These are phyloP conservation scores for Puccinia brachypodii DNA, from an alignment of 1,284 basidiomycete genomes.

Conservation along the genomic window DNA sequence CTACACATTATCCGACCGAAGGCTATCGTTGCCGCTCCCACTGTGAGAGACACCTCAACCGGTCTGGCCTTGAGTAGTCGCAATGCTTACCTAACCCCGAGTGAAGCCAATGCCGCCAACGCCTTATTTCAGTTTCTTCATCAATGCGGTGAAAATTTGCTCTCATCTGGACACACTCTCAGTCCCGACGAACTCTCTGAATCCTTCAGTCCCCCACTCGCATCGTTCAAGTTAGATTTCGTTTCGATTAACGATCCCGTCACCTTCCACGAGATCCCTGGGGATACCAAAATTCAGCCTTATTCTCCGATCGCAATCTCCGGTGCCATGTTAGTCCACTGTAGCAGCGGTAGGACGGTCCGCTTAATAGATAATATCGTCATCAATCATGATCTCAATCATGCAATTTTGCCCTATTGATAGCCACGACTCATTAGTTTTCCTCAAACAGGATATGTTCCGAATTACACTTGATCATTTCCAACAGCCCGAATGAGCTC, in stretches of 20 bases:
- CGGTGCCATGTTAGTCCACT: conserved; percentile 26
- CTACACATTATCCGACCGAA: conserved; percentile 74
- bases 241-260: conserved; percentile 31
- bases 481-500: too few relatives aligned
- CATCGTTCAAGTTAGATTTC: conserved; percentile 25
- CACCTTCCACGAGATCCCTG: conserved; percentile 6
- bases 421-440: not conserved
- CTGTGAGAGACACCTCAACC: conserved; percentile 65
- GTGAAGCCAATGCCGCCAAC: conserved; percentile 62
- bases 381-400: conserved; percentile 33
- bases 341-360: conserved; percentile 1
- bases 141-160: not conserved
- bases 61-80: conserved; percentile 84
- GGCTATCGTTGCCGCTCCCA: conserved; percentile 77
- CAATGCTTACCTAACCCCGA: conserved; percentile 74
- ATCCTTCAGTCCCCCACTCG: not conserved
- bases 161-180: not conserved
- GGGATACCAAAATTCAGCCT: not conserved
- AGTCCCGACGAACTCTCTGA: not conserved
- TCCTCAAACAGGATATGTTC: too few relatives aligned
- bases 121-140: conserved; percentile 2
- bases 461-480: too few relatives aligned
- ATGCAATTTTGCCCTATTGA: not conserved
- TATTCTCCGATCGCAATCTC: conserved; percentile 30
- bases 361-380: conserved; percentile 39